Evolutionary conservation across 176 grass and related monocot genomes (phyloP).

Genomic region (Paspalum notatum): DNA sequence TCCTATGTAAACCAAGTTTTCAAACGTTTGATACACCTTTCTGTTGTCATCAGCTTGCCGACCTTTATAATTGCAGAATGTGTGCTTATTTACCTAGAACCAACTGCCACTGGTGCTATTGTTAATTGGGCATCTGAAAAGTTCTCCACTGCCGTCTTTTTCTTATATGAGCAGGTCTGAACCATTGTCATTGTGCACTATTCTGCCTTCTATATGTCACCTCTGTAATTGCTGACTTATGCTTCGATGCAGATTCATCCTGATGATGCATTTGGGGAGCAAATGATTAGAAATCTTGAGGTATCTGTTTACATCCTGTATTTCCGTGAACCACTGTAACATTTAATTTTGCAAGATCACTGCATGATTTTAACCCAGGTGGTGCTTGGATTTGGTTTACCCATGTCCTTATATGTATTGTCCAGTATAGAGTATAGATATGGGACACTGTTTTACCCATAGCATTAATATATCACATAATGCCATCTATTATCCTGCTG

Average conservation of each 20-base stretch:
- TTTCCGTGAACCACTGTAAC: conserved; percentile 17
- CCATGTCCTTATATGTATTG: conserved; percentile 13
- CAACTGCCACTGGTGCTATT: conserved; percentile 68
- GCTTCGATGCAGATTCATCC: conserved; percentile 80
- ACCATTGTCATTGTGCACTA: conserved; percentile 27
- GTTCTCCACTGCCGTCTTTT: conserved; percentile 82
- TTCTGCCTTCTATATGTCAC: conserved; percentile 27
- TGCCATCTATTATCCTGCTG: conserved; percentile 17
- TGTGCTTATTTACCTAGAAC: conserved; percentile 96
- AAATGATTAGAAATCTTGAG: conserved; percentile 99
- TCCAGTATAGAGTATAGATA: neutral
- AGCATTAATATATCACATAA: neutral
- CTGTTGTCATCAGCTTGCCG: conserved; percentile 91
- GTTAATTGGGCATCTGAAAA: conserved; percentile 84
- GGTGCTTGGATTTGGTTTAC: conserved; percentile 16
- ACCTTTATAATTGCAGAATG: conserved; percentile 99
- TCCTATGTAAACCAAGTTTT: conserved; percentile 30
- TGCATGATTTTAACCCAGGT: neutral
- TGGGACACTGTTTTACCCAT: neutral
- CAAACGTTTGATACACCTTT: conserved; percentile 53
- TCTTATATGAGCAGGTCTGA: conserved; percentile 91
- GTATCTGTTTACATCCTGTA: conserved; percentile 38
- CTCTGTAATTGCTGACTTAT: conserved; percentile 32
- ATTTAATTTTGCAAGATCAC: conserved; percentile 17
- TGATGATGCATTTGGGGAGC: conserved; percentile 97